Conservation (phyloP, 177 flowering plant genomes). For the Vitis hybrid region DNA sequence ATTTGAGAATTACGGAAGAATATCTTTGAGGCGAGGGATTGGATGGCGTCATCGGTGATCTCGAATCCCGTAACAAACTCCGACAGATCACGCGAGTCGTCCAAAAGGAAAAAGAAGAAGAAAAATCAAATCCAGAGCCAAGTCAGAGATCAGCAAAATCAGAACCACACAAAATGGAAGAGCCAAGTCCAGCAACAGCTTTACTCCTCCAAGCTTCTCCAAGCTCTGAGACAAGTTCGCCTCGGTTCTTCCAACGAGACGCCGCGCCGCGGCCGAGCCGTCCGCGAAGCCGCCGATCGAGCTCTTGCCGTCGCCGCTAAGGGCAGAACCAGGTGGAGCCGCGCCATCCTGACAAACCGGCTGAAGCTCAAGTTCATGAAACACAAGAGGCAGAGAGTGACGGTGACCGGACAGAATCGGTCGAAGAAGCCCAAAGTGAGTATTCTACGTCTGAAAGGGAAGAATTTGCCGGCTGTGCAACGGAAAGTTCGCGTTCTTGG, state of each 20-base stretch:
- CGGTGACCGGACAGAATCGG: slow-evolving; percentile 21
- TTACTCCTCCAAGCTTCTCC: slow-evolving; percentile 73
- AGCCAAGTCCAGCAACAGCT: slow-evolving; percentile 51
- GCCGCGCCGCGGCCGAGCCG: slow-evolving; percentile 41
- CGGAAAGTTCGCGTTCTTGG: slow-evolving; percentile 59
- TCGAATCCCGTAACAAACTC: slow-evolving; percentile 28
- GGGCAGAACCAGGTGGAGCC: slow-evolving; percentile 84
- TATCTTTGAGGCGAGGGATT: not conserved
- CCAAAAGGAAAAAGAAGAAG: slow-evolving; percentile 38
- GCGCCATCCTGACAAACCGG: slow-evolving; percentile 69
- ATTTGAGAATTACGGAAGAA: not conserved
- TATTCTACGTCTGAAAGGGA: slow-evolving; percentile 30
- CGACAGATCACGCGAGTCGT: slow-evolving; percentile 27
- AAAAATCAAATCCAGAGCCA: slow-evolving; percentile 13
- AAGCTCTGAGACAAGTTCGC: slow-evolving; percentile 52
- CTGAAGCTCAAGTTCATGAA: slow-evolving; percentile 56
- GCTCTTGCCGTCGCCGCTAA: slow-evolving; percentile 70
- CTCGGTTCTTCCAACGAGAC: slow-evolving; percentile 18
- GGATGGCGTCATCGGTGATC: slow-evolving; percentile 28
- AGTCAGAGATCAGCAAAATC: slow-evolving; percentile 8
- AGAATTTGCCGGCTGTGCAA: slow-evolving; percentile 54
- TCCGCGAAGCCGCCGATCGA: slow-evolving; percentile 75
- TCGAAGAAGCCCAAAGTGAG: slow-evolving; percentile 39
- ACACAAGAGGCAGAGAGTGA: slow-evolving; percentile 27
- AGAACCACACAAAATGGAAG: slow-evolving; percentile 49